These are phyloP conservation scores for Phialophora expanda DNA, from an alignment of 2,329 filamentous ascomycete species.

Conservation along the genomic window DNA sequence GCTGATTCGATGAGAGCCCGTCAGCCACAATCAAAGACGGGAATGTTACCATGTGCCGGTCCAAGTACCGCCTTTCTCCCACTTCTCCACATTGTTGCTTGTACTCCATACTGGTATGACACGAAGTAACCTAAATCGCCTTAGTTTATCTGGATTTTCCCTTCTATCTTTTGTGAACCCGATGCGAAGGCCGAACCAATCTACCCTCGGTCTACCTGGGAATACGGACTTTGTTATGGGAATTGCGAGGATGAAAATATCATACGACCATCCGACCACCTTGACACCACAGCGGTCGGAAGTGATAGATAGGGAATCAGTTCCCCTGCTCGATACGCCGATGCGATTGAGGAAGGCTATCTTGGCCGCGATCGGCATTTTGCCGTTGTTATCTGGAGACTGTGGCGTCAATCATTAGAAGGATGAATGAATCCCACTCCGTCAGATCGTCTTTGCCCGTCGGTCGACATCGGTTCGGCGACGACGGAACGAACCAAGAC, in stretches of 20 bases:
- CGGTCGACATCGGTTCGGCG: not conserved
- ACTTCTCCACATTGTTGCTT: slow-evolving; percentile 12
- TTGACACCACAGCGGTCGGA: not conserved
- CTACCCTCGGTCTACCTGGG: not conserved
- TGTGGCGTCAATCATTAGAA: not conserved
- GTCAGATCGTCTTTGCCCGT: not conserved
- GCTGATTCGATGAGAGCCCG: slow-evolving; percentile 13
- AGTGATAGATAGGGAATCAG: not conserved
- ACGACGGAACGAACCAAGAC: not conserved
- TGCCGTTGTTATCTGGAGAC: slow-evolving; percentile 4
- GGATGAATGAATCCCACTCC: not conserved
- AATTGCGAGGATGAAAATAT: not conserved
- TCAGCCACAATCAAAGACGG: not conserved
- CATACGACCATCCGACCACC: not conserved
- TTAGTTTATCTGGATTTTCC: not conserved
- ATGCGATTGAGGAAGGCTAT: not conserved
- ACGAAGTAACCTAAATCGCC: not conserved
- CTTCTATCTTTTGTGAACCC: not conserved
- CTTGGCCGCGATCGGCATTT: not conserved
- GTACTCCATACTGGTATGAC: not conserved
- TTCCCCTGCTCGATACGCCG: not conserved
- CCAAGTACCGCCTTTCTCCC: slow-evolving; percentile 8
- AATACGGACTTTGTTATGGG: not conserved
- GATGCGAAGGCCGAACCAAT: not conserved
- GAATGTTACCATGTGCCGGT: not conserved